phyloP scores from a whole-genome alignment of 306 rosid species.

The Vigna unguiculata region DNA sequence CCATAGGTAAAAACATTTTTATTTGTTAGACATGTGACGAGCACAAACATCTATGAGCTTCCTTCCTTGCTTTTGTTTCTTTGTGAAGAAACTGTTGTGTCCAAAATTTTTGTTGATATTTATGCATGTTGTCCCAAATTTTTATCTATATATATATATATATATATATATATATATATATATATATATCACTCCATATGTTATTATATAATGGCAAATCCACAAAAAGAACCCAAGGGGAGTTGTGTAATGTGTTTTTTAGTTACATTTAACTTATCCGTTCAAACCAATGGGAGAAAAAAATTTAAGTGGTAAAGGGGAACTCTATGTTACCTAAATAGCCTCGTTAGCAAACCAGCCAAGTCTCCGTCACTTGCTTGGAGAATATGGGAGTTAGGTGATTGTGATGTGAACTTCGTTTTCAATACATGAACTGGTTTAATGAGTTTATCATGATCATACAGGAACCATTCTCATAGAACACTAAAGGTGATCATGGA shows the following conservation, averaged over 20 bases:
- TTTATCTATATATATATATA: too few relatives aligned
- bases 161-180: too few relatives aligned
- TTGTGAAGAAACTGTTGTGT: too few relatives aligned
- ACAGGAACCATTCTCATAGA: constrained; percentile 52
- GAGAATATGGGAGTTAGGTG: constrained; percentile 38
- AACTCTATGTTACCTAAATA: not conserved
- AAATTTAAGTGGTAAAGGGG: not conserved
- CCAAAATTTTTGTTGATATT: too few relatives aligned
- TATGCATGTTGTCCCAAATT: too few relatives aligned
- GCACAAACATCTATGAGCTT: too few relatives aligned
- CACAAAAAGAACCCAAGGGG: constrained; percentile 32
- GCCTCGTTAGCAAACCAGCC: constrained; percentile 34
- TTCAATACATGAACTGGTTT: constrained; percentile 65
- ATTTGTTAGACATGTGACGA: too few relatives aligned
- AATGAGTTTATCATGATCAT: constrained; percentile 60
- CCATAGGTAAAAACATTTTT: too few relatives aligned
- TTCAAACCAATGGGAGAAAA: not conserved
- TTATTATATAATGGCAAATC: constrained; percentile 34
- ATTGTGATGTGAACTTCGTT: constrained; percentile 27
- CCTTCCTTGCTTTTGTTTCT: too few relatives aligned
- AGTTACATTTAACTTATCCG: constrained; percentile 4
- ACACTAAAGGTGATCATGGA: too few relatives aligned
- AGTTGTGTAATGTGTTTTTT: constrained; percentile 26
- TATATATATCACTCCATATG: too few relatives aligned
- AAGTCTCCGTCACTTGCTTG: constrained; percentile 25